Evolutionary conservation across 768 basidiomycete species (phyloP), one percentile per base, ranked within the genome.

Genomic region (Lactifluus rugatus): DNA sequence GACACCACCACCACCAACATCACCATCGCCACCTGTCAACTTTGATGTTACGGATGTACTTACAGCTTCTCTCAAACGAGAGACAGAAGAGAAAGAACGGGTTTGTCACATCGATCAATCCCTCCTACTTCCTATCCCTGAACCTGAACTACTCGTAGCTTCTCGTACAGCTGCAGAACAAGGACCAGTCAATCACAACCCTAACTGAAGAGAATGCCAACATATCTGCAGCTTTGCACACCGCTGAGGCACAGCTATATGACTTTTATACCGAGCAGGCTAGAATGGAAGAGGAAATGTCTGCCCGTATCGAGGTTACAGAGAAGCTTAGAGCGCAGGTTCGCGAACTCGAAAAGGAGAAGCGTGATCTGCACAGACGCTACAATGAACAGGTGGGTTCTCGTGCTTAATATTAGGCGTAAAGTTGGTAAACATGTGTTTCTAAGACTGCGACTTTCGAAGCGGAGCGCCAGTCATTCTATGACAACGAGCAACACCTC

Each of bases 401-500:
- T 23, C 32, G 48, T 16, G 47, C 52, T 50, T 58, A 21, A 48
- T 36, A 57, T 49, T 32, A 46, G 41, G 54, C 42, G 50, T 49
- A 61, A 62, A 57, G 61, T 11, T 4, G 10, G 10, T 45, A n/a
- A 54, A 49, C 42, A 16, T 17, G 26, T 26, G 25, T 49, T 59
- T 36, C 41, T 41, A 54, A 94, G 91, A 85, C 84, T n/a, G 75
- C 81, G 17, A 87, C 87, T 3, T 94, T 93, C 67, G 93, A 95
- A 67, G 87, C 89, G 8, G 93, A 95, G 71, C 85, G 93, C 34
- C 90, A 93, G 69, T 80, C 90, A 16, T 89, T 93, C 70, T 92
- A 92, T 67, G 92, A 94, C 71, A 92, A 90, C 66, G 92, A 95
- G 66, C 88, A 93, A 68, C 91, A 93, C 70, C 83, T 93, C 63